These are phyloP conservation scores for Odonthalia washingtoniensis DNA, from an alignment of 31 red algal genomes.

Conservation along the genomic window DNA sequence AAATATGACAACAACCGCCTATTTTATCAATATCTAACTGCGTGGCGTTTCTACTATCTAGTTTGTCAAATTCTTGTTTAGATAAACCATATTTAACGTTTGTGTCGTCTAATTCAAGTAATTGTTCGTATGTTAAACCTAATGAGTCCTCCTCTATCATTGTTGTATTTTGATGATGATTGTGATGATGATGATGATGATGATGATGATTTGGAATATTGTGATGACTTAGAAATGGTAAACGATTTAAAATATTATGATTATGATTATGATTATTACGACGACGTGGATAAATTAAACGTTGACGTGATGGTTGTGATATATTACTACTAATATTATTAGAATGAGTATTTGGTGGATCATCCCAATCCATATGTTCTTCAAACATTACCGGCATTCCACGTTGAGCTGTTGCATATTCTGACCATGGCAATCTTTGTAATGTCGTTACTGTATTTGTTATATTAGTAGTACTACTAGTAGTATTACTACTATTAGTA, in stretches of 20 bases:
- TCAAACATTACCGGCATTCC: slow-evolving; percentile 72
- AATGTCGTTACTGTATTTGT: no score
- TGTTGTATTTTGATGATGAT: not conserved
- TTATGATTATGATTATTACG: no score
- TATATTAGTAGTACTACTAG: no score
- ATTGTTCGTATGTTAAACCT: slow-evolving; percentile 75
- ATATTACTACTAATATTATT: no score
- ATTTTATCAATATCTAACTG: slow-evolving; percentile 17
- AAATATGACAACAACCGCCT: slow-evolving; percentile 58
- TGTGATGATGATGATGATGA: no score
- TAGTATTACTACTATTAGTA: no score
- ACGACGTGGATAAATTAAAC: no score
- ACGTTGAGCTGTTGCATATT: slow-evolving; percentile 22
- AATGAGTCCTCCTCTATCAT: slow-evolving; percentile 58
- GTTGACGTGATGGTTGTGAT: no score
- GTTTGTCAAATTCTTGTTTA: slow-evolving; percentile 54
- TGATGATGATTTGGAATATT: no score
- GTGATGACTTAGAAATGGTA: no score
- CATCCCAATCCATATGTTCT: slow-evolving; percentile 66
- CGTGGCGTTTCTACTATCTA: slow-evolving; percentile 40
- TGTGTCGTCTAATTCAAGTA: slow-evolving; percentile 67
- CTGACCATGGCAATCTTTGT: no score
- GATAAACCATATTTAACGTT: slow-evolving; percentile 74
- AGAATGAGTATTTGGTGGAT: slow-evolving; percentile 8
- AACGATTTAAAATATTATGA: no score